Conservation (phyloP, 148 eudicot species). For the Arbutus unedo region DNA sequence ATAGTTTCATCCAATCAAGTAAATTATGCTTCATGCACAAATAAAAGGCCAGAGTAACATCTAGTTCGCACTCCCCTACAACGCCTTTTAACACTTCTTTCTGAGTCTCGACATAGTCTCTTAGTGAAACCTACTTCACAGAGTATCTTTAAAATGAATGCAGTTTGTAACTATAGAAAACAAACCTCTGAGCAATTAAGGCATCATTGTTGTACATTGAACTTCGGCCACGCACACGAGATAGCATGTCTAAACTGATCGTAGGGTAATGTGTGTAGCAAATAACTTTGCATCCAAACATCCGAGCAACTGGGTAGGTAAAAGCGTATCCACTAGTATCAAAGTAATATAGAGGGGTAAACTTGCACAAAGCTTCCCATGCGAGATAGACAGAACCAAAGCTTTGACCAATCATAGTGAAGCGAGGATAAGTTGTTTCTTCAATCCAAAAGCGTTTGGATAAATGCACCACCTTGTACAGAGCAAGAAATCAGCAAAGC, state of each 20-base stretch:
- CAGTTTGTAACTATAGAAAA: no score
- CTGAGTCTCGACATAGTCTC: no score
- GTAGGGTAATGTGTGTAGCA: constrained; percentile 96
- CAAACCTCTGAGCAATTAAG: constrained; percentile 73
- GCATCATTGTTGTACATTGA: constrained; percentile 81
- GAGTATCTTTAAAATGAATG: no score
- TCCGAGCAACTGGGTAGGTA: constrained; percentile 82
- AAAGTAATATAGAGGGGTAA: constrained; percentile 69
- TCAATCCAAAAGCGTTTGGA: constrained; percentile 89
- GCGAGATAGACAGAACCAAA: constrained; percentile 87
- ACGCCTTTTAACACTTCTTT: no score
- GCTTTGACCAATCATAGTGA: constrained; percentile 98
- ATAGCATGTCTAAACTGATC: constrained; percentile 93
- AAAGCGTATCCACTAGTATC: constrained; percentile 99
- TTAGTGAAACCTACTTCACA: no score
- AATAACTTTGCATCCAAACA: constrained; percentile 89
- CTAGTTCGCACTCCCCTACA: background rate
- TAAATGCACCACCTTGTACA: constrained; percentile 78
- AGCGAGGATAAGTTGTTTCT: constrained; percentile 91
- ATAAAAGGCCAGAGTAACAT: constrained; percentile 1
- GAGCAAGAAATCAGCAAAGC: constrained; percentile 9
- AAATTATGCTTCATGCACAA: background rate
- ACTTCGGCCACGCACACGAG: constrained; percentile 72
- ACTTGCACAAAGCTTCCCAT: constrained; percentile 86
- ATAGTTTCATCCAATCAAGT: background rate